Base-by-base conservation (phyloP, 306 rosid genomes). In the Sesbania bispinosa region DNA sequence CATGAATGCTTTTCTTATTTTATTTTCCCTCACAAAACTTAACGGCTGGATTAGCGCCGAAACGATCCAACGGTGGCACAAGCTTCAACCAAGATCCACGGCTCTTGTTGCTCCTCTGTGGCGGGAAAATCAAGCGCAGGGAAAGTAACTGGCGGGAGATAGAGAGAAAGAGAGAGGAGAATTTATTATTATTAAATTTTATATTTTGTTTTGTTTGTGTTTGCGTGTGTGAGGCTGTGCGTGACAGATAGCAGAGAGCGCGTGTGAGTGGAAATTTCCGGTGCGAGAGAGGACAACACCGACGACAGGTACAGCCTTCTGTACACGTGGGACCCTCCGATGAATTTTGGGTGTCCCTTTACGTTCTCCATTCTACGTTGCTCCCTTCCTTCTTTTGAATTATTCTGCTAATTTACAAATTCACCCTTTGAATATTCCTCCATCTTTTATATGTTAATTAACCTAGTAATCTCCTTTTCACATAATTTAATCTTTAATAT, bases 201-300 rank as follows among this genome's bases (percentile, higher is more conserved):
- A 0, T 14, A 64, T 26, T 48, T 6, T n/a, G 38, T 29, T 16
- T 32, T 50, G 16, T 32, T 62, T 10, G 36, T 10, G 10, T 2
- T 20, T 14, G 38, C 39, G 9, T 7, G 52, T 14, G 10, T 15
- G 27, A 51, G 30, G 30, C 0, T 1, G 45, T 27, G 76, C 7
- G 45, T 20, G 39, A 16, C 48, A 70, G 50, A 67, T 16, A 67
- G 18, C 51, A 46, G 9, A 8, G 52, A 4, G 65, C 38, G 67
- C 38, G 30, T 39, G 74, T 19, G 33, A 45, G 58, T 62, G 75
- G 71, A 53, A 66, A 50, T 55, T 55, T 74, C 79, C 50, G 7
- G 70, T 46, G 83, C 32, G 54, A 80, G 68, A 89, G 76, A 74
- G 75, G 87, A 85, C 90, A 84, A 86, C 86, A 84, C 89, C 82